These are phyloP conservation scores for Mrakia gelida DNA, from an alignment of 768 basidiomycete genomes.

Conservation along the genomic window DNA sequence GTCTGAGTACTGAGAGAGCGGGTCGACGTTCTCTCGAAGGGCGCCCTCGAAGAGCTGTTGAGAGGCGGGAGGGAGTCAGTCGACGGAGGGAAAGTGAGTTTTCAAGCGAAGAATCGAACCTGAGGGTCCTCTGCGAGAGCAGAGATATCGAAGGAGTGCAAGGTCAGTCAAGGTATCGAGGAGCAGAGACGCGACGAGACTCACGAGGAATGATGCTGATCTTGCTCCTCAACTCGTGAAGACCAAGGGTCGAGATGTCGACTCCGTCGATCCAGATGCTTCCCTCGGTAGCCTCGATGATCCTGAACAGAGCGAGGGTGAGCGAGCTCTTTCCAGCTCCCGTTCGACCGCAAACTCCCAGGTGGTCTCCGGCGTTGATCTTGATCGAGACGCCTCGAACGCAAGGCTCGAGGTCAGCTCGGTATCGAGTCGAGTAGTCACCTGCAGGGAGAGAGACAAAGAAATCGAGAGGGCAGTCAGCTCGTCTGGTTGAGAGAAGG, in stretches of 20 bases:
- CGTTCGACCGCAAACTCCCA: conserved; percentile 36
- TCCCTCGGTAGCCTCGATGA: conserved; percentile 36
- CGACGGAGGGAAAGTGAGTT: neutral
- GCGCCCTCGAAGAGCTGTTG: conserved; percentile 46
- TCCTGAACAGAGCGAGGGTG: conserved; percentile 45
- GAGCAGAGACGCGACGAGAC: too few relatives aligned
- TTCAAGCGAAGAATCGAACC: too few relatives aligned
- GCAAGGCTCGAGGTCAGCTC: conserved; percentile 42
- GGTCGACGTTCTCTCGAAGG: conserved; percentile 36
- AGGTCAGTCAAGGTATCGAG: neutral
- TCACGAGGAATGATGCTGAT: conserved; percentile 78
- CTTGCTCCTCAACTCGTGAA: conserved; percentile 41
- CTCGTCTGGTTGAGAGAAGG: too few relatives aligned
- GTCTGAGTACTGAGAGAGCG: conserved; percentile 55
- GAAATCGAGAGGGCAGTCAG: too few relatives aligned
- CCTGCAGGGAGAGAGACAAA: too few relatives aligned
- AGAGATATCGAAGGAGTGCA: too few relatives aligned
- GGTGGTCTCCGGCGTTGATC: conserved; percentile 43
- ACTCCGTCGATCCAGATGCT: conserved; percentile 26
- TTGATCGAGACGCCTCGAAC: conserved; percentile 41
- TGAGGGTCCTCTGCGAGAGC: too few relatives aligned
- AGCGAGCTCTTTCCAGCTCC: conserved; percentile 44
- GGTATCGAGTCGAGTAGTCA: conserved; percentile 44
- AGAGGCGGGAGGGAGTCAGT: neutral
- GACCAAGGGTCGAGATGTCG: conserved; percentile 37